Conservation (phyloP, 2,329 filamentous ascomycete species). For the Raffaelea deltoideospora region DNA sequence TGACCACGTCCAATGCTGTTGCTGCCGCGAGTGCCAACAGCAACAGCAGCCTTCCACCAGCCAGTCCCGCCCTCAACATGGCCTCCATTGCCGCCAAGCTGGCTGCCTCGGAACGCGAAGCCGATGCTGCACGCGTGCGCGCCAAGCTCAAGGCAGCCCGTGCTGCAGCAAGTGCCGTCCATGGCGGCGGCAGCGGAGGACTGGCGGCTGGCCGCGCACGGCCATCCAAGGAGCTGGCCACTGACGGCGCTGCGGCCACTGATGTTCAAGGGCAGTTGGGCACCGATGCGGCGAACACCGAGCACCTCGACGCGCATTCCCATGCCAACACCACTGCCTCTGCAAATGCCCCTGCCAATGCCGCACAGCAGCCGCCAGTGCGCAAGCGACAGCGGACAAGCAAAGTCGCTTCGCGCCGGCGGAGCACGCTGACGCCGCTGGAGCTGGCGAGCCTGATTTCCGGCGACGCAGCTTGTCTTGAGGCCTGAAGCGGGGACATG, state of each 20-base stretch:
- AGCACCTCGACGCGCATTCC: too few species aligned
- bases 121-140: constrained; percentile 45
- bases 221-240: too few species aligned
- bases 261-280: too few species aligned
- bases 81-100: constrained; percentile 47
- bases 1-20: constrained; percentile 13
- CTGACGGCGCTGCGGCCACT: too few species aligned
- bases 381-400: constrained; percentile 36
- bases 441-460: constrained; percentile 53
- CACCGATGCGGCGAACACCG: too few species aligned
- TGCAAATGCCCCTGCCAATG: neutral
- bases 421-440: constrained; percentile 62
- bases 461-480: constrained; percentile 15
- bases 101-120: constrained; percentile 47
- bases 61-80: constrained; percentile 45
- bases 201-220: too few species aligned
- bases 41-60: constrained; percentile 20
- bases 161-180: constrained; percentile 7
- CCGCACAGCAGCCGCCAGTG: constrained; percentile 22
- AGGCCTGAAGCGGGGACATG: neutral
- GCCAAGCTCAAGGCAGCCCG: constrained; percentile 45
- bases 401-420: constrained; percentile 44
- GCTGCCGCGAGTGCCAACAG: constrained; percentile 18
- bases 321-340: too few species aligned
- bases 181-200: constrained; percentile 6